Percentiles rank a stretch among this genome's conserved stretches.
Conservation (phyloP, 202 grass and related monocot genomes). For the Eragrostis tef region DNA sequence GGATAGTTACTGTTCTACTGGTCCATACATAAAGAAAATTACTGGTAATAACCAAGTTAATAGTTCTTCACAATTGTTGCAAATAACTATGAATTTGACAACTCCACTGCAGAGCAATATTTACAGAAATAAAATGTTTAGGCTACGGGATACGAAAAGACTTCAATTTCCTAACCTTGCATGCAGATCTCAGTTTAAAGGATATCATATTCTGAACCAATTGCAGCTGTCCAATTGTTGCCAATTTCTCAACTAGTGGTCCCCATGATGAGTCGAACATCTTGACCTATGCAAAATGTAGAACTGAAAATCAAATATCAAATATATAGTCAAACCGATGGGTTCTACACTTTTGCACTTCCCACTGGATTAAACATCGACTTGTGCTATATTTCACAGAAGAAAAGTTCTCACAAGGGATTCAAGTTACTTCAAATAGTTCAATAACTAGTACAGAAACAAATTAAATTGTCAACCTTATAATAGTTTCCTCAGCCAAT, state of each 20-base stretch:
- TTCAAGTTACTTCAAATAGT: slow-evolving; percentile 19
- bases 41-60: not conserved
- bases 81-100: slow-evolving; percentile 1
- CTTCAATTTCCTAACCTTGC: too few relatives aligned
- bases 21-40: not conserved
- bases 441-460: not conserved
- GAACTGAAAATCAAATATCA: not conserved
- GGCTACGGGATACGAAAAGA: not conserved
- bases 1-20: not conserved
- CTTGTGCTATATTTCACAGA: not conserved
- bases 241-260: slow-evolving; percentile 57
- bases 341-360: not conserved
- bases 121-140: slow-evolving; percentile 2
- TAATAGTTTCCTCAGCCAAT: slow-evolving; percentile 11
- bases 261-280: slow-evolving; percentile 57
- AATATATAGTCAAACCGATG: not conserved
- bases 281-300: slow-evolving; percentile 52
- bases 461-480: not conserved
- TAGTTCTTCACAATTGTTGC: slow-evolving; percentile 10
- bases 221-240: slow-evolving; percentile 75
- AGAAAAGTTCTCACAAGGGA: not conserved
- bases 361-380: not conserved
- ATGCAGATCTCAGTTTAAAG: slow-evolving; percentile 53
- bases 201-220: slow-evolving; percentile 60
- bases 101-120: slow-evolving; percentile 14